Evolutionary conservation across 2,329 filamentous ascomycete genomes (phyloP).

Genomic region (Fusarium tuaranense): DNA sequence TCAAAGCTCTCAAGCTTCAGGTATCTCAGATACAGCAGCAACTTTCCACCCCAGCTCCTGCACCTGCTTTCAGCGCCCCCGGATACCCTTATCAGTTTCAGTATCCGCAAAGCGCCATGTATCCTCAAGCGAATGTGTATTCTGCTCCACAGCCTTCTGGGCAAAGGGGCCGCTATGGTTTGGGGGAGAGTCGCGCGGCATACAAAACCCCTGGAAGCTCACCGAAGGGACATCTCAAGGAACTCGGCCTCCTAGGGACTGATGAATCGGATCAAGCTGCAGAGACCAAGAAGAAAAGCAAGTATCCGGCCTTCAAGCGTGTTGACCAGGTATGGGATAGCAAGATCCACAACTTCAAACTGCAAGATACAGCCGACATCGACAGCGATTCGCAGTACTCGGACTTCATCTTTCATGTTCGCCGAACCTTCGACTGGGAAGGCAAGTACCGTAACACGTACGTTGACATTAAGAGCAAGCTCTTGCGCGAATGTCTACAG

Average conservation of each 20-base stretch:
- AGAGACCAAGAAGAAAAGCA: slow-evolving; percentile 26
- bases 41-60: slow-evolving; percentile 14
- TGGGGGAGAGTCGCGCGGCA: not conserved
- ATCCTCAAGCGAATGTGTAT: not conserved
- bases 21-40: slow-evolving; percentile 43
- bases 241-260: not conserved
- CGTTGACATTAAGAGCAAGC: slow-evolving; percentile 88
- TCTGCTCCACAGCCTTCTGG: not conserved
- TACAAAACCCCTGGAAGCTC: not conserved
- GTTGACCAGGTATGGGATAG: slow-evolving; percentile 68
- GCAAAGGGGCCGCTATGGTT: not conserved
- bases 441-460: slow-evolving; percentile 80
- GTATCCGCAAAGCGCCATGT: not conserved
- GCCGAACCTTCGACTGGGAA: slow-evolving; percentile 85
- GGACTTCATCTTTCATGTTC: slow-evolving; percentile 85
- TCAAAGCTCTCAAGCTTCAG: slow-evolving; percentile 46
- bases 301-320: slow-evolving; percentile 58
- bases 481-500: slow-evolving; percentile 73
- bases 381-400: slow-evolving; percentile 71
- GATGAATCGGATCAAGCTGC: slow-evolving; percentile 7
- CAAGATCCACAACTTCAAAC: slow-evolving; percentile 62
- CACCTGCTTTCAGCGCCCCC: not conserved
- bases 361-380: slow-evolving; percentile 65
- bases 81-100: slow-evolving; percentile 2
- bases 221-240: not conserved